phyloP scores from a whole-genome alignment of 2,329 filamentous ascomycete genomes.

The Colletotrichum abscissum region DNA sequence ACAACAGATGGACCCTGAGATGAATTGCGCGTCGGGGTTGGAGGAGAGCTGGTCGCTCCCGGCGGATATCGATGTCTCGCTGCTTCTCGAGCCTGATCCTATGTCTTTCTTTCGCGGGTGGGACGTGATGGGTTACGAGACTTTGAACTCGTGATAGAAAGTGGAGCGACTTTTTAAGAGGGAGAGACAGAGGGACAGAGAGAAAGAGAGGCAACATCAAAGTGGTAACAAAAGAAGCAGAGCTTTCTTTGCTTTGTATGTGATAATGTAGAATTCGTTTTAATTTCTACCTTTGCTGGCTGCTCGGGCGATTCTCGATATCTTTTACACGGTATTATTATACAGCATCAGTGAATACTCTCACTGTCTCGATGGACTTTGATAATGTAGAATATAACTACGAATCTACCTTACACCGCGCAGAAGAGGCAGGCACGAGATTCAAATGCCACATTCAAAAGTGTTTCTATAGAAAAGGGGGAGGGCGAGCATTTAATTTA shows the following conservation, averaged over 20 bases:
- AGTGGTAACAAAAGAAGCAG: no score
- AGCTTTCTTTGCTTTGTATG: no score
- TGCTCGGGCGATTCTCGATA: no score
- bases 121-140: not conserved
- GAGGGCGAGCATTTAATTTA: not conserved
- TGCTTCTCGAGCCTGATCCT: not conserved
- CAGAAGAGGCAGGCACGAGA: no score
- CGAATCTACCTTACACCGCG: no score
- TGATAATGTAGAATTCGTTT: not conserved
- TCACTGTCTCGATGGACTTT: no score
- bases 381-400: not conserved
- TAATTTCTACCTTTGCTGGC: no score
- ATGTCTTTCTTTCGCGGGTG: conserved; percentile 6
- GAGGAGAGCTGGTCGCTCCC: not conserved
- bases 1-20: not conserved
- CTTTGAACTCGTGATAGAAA: not conserved
- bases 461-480: not conserved
- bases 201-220: no score
- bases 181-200: not conserved
- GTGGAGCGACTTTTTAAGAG: no score
- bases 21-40: not conserved
- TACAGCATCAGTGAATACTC: no score
- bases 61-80: not conserved
- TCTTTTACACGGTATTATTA: no score
- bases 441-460: no score